Evolutionary conservation across 2,329 filamentous ascomycete species (phyloP).

Genomic region (Dendrostoma leiphaemia): DNA sequence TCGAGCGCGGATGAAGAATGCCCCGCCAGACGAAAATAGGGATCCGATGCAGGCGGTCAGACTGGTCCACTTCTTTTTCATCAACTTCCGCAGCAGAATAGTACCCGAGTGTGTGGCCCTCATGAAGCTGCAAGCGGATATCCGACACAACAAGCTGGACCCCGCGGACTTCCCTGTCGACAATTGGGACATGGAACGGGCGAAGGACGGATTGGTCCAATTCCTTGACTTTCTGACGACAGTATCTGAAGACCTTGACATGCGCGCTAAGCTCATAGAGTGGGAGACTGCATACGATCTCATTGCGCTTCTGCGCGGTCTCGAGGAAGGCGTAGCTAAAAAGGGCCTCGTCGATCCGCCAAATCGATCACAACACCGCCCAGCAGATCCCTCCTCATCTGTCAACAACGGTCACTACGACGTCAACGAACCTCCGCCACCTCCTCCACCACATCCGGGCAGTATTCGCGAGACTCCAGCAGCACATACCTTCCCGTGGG

Average conservation of each 20-base stretch:
- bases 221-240: constrained; percentile 93
- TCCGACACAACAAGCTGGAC: constrained; percentile 71
- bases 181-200: constrained; percentile 95
- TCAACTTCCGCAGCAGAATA: constrained; percentile 86
- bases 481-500: constrained; percentile 63
- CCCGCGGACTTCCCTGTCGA: constrained; percentile 91
- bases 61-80: constrained; percentile 85
- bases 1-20: constrained; percentile 50
- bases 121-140: constrained; percentile 90
- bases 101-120: constrained; percentile 93
- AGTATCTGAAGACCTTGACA: constrained; percentile 79
- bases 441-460: constrained; percentile 48
- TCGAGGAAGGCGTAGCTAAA: constrained; percentile 86
- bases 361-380: constrained; percentile 36
- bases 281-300: constrained; percentile 92
- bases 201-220: constrained; percentile 91
- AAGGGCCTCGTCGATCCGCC: constrained; percentile 61
- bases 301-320: constrained; percentile 78
- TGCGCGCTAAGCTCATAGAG: constrained; percentile 80
- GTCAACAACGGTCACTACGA: constrained; percentile 34
- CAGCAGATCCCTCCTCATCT: constrained; percentile 26
- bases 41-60: constrained; percentile 57
- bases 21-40: constrained; percentile 43
- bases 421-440: constrained; percentile 36
- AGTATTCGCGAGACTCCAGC: constrained; percentile 46